These are phyloP conservation scores for Suillus weaverae DNA, from an alignment of 768 basidiomycete genomes.

Conservation along the genomic window DNA sequence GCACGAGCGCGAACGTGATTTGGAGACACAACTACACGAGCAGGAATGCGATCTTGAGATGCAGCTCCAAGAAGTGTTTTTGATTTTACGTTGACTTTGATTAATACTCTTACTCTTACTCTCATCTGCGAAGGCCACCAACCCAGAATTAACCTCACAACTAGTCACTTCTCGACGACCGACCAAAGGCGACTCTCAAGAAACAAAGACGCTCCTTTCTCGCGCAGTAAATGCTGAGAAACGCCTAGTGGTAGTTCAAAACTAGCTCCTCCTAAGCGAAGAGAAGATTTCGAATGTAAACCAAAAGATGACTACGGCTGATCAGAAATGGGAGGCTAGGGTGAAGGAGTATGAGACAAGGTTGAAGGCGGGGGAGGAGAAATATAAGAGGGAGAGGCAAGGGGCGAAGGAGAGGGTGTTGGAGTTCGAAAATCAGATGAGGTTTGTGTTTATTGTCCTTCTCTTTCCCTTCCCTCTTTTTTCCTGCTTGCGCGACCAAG, in stretches of 20 bases:
- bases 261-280: conserved; percentile 81
- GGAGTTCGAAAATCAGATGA: conserved; percentile 72
- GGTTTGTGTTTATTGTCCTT: conserved; percentile 41
- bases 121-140: conserved; percentile 52
- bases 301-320: conserved; percentile 68
- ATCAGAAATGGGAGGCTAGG: conserved; percentile 92
- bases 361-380: conserved; percentile 83
- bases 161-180: conserved; percentile 62
- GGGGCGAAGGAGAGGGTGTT: conserved; percentile 84
- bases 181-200: conserved; percentile 59
- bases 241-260: conserved; percentile 79
- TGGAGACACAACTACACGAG: conserved; percentile 38
- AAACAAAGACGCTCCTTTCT: conserved; percentile 66
- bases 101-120: background rate
- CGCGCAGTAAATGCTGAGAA: conserved; percentile 85
- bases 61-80: conserved; percentile 57
- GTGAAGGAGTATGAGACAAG: conserved; percentile 89
- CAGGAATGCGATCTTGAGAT: conserved; percentile 78
- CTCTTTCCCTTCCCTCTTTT: background rate
- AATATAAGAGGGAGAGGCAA: conserved; percentile 89
- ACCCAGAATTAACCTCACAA: conserved; percentile 72
- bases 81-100: conserved; percentile 1
- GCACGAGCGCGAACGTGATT: conserved; percentile 28
- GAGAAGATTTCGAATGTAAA: conserved; percentile 78
- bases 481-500: background rate